Evolutionary conservation across 2,329 filamentous ascomycete species (phyloP).

Genomic region (Penicillium hordei): DNA sequence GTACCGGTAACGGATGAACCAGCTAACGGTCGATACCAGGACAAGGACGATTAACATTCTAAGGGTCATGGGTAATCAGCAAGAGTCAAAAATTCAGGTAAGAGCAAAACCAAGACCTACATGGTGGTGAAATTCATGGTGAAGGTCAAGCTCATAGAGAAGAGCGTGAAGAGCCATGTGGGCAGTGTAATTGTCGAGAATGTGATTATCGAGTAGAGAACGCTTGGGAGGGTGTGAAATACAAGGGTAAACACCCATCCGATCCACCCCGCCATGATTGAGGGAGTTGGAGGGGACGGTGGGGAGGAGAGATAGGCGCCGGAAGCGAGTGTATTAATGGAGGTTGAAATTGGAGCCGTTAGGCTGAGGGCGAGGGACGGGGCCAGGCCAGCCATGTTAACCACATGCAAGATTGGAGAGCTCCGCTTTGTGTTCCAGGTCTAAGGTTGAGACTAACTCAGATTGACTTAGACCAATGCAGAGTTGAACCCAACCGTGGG

Average conservation of each 20-base stretch:
- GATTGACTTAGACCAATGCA: slow-evolving; percentile 7
- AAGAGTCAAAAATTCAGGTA: neutral
- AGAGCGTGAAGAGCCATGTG: slow-evolving; percentile 82
- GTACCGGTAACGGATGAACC: slow-evolving; percentile 92
- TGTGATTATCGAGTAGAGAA: slow-evolving; percentile 76
- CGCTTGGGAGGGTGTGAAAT: slow-evolving; percentile 55
- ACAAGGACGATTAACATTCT: slow-evolving; percentile 75
- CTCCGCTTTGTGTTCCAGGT: slow-evolving; percentile 17
- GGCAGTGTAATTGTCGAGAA: slow-evolving; percentile 87
- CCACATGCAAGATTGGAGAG: slow-evolving; percentile 8
- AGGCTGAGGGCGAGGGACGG: slow-evolving; percentile 23
- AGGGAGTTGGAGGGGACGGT: slow-evolving; percentile 32
- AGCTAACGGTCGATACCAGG: slow-evolving; percentile 81
- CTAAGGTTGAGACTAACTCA: slow-evolving; percentile 1
- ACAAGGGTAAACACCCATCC: slow-evolving; percentile 51
- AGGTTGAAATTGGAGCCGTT: slow-evolving; percentile 20
- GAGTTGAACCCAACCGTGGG: slow-evolving; percentile 2
- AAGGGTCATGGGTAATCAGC: slow-evolving; percentile 10
- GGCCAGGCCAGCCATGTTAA: slow-evolving; percentile 19
- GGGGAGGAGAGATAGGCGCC: slow-evolving; percentile 26
- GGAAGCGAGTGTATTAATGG: slow-evolving; percentile 9
- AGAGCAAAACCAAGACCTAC: slow-evolving; percentile 51
- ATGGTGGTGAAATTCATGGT: slow-evolving; percentile 98
- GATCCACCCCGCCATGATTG: slow-evolving; percentile 46
- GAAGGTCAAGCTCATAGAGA: slow-evolving; percentile 90